Evolutionary conservation across 192 early-diverging fungal species (phyloP).

Genomic region (Coemansia biformis): DNA sequence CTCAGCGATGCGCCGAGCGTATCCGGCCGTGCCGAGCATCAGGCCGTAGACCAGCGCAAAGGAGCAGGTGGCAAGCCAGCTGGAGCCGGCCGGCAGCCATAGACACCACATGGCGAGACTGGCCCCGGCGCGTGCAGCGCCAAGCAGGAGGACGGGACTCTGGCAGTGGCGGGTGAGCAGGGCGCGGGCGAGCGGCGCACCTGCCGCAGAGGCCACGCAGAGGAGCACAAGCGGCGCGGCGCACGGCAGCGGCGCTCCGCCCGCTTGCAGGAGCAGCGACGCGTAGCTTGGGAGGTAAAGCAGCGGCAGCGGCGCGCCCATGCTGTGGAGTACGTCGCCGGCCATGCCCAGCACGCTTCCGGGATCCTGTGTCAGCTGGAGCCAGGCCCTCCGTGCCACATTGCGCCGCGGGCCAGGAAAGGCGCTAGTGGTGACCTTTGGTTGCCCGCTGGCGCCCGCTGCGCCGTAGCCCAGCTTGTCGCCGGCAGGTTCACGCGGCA

Average conservation of each 20-base stretch:
- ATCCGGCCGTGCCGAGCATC: conserved; percentile 5
- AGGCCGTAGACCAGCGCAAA: conserved; percentile 17
- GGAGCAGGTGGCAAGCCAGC: conserved; percentile 7
- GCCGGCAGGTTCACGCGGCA: too few species aligned
- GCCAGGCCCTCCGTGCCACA: too few species aligned
- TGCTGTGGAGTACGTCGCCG: background rate
- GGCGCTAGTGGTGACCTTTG: too few species aligned
- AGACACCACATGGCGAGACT: conserved; percentile 17
- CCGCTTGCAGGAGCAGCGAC: background rate
- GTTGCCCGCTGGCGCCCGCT: too few species aligned
- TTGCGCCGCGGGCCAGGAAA: too few species aligned
- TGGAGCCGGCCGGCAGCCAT: conserved; percentile 21
- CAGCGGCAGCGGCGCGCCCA: background rate
- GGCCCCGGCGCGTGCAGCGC: background rate
- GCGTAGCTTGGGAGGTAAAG: background rate
- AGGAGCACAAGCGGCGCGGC: conserved; percentile 1
- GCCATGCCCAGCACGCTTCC: too few species aligned
- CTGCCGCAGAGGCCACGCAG: background rate
- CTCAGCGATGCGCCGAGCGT: background rate
- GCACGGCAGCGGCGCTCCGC: background rate
- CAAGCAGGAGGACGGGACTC: background rate
- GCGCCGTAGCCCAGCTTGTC: too few species aligned
- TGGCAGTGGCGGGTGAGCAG: background rate
- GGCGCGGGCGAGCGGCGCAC: background rate
- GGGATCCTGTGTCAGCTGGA: too few species aligned